phyloP scores from a whole-genome alignment of 306 rosid species.

The Prunus mira region DNA sequence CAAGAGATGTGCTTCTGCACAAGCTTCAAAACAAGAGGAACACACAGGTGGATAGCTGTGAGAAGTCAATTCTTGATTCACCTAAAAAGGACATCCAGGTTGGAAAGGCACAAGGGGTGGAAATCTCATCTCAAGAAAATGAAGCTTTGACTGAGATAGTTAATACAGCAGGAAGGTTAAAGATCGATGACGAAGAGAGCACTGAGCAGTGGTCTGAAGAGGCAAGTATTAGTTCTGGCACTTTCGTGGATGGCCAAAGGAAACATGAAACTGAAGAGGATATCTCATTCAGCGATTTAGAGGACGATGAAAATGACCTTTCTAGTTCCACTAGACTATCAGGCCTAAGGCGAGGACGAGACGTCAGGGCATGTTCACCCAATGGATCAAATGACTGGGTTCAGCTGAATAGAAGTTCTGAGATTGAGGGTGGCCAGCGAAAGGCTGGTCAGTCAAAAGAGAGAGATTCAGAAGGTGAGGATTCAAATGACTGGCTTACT shows the following conservation, averaged over 20 bases:
- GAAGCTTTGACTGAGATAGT: conserved; percentile 29
- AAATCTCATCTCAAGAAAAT: conserved; percentile 25
- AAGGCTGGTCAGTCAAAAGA: conserved; percentile 36
- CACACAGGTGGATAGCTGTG: conserved; percentile 32
- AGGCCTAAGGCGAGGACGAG: conserved; percentile 30
- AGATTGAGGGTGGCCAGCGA: conserved; percentile 27
- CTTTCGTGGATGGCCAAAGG: conserved; percentile 32
- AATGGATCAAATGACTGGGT: conserved; percentile 76
- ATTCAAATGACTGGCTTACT: conserved; percentile 77
- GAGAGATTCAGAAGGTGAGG: conserved; percentile 78
- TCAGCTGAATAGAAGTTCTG: conserved; percentile 50
- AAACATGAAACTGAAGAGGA: conserved; percentile 55
- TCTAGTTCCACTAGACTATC: conserved; percentile 54
- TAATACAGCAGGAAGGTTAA: conserved; percentile 33
- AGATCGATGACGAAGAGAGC: conserved; percentile 41
- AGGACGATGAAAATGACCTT: conserved; percentile 49
- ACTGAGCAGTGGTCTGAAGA: conserved; percentile 46
- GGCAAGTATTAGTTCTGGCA: conserved; percentile 40
- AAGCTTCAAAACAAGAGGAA: conserved; percentile 48
- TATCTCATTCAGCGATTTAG: conserved; percentile 81
- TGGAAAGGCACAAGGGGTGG: conserved; percentile 25
- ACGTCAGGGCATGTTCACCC: conserved; percentile 48
- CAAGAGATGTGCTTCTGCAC: conserved; percentile 57
- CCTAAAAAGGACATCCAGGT: conserved; percentile 34
- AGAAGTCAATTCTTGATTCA: conserved; percentile 19